Base-by-base conservation (phyloP, 257 asterid species). In the Primulina eburnea region DNA sequence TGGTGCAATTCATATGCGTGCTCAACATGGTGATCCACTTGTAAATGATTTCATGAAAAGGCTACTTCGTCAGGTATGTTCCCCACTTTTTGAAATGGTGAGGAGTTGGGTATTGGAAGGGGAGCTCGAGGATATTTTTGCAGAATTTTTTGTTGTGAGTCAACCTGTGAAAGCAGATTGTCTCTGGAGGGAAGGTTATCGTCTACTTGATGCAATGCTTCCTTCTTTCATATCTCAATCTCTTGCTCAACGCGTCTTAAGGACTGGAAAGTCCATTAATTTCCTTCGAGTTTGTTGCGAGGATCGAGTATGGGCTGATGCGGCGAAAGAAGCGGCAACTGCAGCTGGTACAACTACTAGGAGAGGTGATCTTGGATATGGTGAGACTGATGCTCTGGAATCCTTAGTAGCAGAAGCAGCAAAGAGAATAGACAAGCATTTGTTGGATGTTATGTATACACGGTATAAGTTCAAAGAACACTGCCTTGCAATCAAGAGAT, bases 61-160 rank as follows among this genome's bases (percentile, higher is more conserved):
- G 79, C 76, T 91, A 60, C 92, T 94, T 74, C 95, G 97, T 21
- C 76, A 93, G 67, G 97, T 94, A 11, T 94, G 99, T 64, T 88
- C 97, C 56, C 99, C 99, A 2, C 99, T 94, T 73, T 94, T 94
- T 81, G 99, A 94, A 77, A 94, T 89, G 99, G 99, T 91, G 75
- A 82, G 97, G 84, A 91, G 95, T 81, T 94, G 99, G 99, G 98
- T 94, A 76, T 79, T 91, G 71, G 99, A 94, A 81, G 99, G 99
- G 66, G 98, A 94, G 83, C 98, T 94, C 62, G 99, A 94, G 75
- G 99, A 94, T 79, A 79, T 91, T 29, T 94, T 88, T 79, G 69
- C 95, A 0, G 99, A 94, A 77, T 94, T 94, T 77, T 94, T 94
- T 69, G 92, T 94, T 64, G 78, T 91, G 40, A 88, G 97, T 73